These are phyloP conservation scores for Paecilomyces sp. DNA, from an alignment of 2,329 filamentous ascomycete species.

Conservation along the genomic window DNA sequence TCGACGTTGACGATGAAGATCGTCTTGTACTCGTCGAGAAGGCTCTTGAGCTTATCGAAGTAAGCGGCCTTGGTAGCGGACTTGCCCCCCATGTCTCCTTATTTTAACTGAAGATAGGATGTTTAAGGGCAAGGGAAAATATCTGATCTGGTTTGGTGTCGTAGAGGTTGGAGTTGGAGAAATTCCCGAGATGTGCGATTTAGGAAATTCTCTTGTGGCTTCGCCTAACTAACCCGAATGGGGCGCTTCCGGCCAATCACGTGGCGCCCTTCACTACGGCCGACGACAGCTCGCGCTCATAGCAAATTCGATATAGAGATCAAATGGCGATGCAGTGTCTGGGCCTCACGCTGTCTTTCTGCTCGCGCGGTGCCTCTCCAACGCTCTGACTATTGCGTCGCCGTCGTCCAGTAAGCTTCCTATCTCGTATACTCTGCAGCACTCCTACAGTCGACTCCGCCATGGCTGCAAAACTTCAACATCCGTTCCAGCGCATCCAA, in stretches of 20 bases:
- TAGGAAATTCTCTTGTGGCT: slow-evolving; percentile 25
- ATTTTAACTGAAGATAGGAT: slow-evolving; percentile 81
- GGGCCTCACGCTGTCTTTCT: background rate
- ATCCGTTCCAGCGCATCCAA: slow-evolving; percentile 60
- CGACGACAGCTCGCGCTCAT: background rate
- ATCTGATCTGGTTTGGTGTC: slow-evolving; percentile 15
- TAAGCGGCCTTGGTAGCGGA: slow-evolving; percentile 87
- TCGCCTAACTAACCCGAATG: slow-evolving; percentile 28
- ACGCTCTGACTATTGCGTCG: background rate
- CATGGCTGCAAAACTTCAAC: slow-evolving; percentile 28
- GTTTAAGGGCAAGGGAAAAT: slow-evolving; percentile 82
- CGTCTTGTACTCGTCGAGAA: slow-evolving; percentile 93
- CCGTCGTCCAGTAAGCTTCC: background rate
- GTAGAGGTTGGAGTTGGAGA: slow-evolving; percentile 17
- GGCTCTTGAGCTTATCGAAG: slow-evolving; percentile 98
- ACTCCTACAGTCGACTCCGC: slow-evolving; percentile 1
- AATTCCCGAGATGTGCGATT: slow-evolving; percentile 11
- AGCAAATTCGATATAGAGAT: background rate
- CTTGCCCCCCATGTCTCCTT: slow-evolving; percentile 99
- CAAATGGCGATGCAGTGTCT: background rate
- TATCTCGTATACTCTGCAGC: background rate
- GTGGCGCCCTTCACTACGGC: background rate
- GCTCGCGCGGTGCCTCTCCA: background rate
- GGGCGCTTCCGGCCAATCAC: slow-evolving; percentile 2
- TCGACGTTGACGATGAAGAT: slow-evolving; percentile 97